These are phyloP conservation scores for Backusella parvicylindrica DNA, from an alignment of 192 early-diverging fungal species.

Conservation along the genomic window DNA sequence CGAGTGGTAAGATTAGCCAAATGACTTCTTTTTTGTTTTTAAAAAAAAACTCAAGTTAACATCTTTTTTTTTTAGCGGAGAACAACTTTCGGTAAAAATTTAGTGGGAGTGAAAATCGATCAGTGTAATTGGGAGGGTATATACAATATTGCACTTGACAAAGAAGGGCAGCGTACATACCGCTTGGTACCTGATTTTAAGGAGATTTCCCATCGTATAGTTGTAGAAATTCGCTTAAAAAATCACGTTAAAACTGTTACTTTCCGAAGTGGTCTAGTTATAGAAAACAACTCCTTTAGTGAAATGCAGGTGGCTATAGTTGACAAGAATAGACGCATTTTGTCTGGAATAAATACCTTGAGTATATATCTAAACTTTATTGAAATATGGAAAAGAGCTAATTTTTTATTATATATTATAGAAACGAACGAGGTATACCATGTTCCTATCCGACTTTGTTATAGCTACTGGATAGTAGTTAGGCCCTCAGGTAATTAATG, in stretches of 20 bases:
- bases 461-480: conserved; percentile 62
- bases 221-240: conserved; percentile 71
- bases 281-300: conserved; percentile 63
- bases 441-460: conserved; percentile 71
- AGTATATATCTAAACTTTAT: neutral
- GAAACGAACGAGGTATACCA: conserved; percentile 58
- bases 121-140: conserved; percentile 65
- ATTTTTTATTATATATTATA: neutral
- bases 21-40: neutral
- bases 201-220: conserved; percentile 61
- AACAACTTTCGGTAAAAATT: conserved; percentile 11
- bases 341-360: conserved; percentile 19
- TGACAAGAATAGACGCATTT: conserved; percentile 32
- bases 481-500: conserved; percentile 49
- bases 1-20: conserved; percentile 54
- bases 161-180: conserved; percentile 66
- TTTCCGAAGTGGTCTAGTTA: conserved; percentile 63
- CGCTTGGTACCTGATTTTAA: conserved; percentile 62
- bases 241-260: conserved; percentile 79
- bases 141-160: conserved; percentile 69
- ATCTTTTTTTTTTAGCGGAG: conserved; percentile 7
- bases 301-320: conserved; percentile 58
- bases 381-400: neutral
- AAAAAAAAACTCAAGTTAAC: neutral
- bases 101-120: conserved; percentile 61